Evolutionary conservation across 331 rosid genomes (phyloP).

Genomic region (Acacia concinna): DNA sequence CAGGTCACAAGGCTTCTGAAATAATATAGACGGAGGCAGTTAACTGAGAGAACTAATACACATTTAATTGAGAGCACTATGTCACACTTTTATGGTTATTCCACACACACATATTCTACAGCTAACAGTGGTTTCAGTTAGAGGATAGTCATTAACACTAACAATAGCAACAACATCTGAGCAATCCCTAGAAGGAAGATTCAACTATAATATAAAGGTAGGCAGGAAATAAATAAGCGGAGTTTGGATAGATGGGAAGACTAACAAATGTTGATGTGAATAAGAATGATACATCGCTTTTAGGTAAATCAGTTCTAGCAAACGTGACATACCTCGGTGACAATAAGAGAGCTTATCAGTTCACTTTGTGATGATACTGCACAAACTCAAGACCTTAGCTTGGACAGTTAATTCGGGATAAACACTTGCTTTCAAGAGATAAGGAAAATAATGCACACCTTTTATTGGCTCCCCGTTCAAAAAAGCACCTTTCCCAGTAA

Average conservation of each 20-base stretch:
- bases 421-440: constrained; percentile 13
- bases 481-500: constrained; percentile 80
- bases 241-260: neutral
- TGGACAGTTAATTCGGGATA: neutral
- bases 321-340: constrained; percentile 76
- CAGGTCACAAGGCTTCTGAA: neutral
- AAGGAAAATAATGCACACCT: constrained; percentile 48
- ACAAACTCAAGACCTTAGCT: constrained; percentile 36
- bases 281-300: constrained; percentile 12
- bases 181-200: neutral
- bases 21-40: neutral
- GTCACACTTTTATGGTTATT: constrained; percentile 14
- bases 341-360: constrained; percentile 81
- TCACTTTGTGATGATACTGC: constrained; percentile 83
- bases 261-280: constrained; percentile 5
- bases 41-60: neutral
- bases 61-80: neutral
- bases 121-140: constrained; percentile 18
- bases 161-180: neutral
- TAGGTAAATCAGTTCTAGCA: constrained; percentile 6
- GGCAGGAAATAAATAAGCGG: neutral
- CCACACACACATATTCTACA: neutral
- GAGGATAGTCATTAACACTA: neutral
- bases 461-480: constrained; percentile 82
- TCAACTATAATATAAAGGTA: neutral